A percentile compares a stretch with the other conserved stretches of the same genome.
phyloP scores from a whole-genome alignment of 2,329 filamentous ascomycete genomes.

The Aspergillus sp. region DNA sequence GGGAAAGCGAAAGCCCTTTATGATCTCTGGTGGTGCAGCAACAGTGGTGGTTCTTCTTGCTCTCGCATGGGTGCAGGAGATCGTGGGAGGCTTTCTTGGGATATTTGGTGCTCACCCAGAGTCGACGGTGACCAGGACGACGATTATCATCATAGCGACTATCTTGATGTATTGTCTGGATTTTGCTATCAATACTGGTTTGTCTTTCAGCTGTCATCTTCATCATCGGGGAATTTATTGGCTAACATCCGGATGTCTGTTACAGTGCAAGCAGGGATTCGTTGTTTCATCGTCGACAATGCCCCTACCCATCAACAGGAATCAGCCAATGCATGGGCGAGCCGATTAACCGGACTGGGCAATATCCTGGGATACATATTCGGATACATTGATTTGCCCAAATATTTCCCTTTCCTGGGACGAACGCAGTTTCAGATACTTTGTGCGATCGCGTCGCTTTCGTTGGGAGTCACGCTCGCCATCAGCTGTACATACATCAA shows the following conservation, averaged over 20 bases:
- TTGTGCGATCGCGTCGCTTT: constrained; percentile 75
- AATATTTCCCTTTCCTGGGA: constrained; percentile 72
- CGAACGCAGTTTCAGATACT: constrained; percentile 90
- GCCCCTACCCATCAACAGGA: constrained; percentile 91
- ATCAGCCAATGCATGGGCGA: constrained; percentile 89
- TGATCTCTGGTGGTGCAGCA: constrained; percentile 64
- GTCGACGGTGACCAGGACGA: constrained; percentile 59
- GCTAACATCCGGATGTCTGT: constrained; percentile 7
- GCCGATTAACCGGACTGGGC: constrained; percentile 76
- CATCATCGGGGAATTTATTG: neutral
- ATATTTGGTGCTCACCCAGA: constrained; percentile 68
- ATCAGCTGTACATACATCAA: constrained; percentile 66
- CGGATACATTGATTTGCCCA: constrained; percentile 75
- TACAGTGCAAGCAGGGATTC: constrained; percentile 79
- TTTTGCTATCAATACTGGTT: constrained; percentile 89
- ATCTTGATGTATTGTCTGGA: constrained; percentile 85
- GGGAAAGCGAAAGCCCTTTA: constrained; percentile 79
- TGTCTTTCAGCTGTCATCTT: constrained; percentile 6
- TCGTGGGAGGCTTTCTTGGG: constrained; percentile 62
- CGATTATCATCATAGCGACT: constrained; percentile 74
- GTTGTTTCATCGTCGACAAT: constrained; percentile 90
- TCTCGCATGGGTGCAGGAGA: constrained; percentile 70
- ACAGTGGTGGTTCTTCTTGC: constrained; percentile 65
- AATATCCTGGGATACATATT: constrained; percentile 89
- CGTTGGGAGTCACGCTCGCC: constrained; percentile 63